phyloP scores from a whole-genome alignment of 768 basidiomycete species.

The Candolleomyces aberdarensis region DNA sequence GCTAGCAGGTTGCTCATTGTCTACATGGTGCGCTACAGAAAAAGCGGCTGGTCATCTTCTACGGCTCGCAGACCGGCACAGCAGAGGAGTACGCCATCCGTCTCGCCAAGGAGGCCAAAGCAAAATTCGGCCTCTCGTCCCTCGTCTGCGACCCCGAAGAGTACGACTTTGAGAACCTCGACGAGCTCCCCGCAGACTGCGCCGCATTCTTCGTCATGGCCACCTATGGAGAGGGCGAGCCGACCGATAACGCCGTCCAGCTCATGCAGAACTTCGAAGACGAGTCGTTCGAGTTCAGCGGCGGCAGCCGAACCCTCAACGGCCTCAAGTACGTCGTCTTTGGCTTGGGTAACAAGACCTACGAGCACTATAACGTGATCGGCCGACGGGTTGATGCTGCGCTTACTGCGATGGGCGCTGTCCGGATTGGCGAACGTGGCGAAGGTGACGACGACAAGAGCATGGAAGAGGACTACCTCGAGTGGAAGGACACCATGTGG shows the following conservation, averaged over 20 bases:
- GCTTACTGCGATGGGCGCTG: constrained; percentile 76
- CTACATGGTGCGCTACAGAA: constrained; percentile 49
- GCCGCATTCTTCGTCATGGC: constrained; percentile 95
- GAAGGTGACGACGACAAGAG: constrained; percentile 99
- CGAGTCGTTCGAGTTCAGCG: constrained; percentile 82
- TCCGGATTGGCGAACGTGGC: constrained; percentile 83
- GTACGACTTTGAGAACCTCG: constrained; percentile 97
- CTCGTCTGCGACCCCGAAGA: constrained; percentile 98
- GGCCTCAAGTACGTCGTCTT: constrained; percentile 96
- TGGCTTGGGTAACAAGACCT: constrained; percentile 88
- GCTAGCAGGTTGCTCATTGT: neutral
- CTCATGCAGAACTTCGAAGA: constrained; percentile 92
- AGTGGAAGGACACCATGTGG: constrained; percentile 99
- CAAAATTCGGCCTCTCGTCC: constrained; percentile 91
- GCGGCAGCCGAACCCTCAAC: constrained; percentile 68
- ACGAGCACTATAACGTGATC: constrained; percentile 96
- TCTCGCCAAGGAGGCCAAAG: constrained; percentile 96
- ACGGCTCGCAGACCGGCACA: constrained; percentile 97
- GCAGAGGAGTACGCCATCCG: constrained; percentile 98
- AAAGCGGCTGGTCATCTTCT: constrained; percentile 96
- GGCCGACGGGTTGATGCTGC: constrained; percentile 72
- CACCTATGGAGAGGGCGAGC: constrained; percentile 98
- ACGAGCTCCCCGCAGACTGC: constrained; percentile 82
- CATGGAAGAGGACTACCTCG: constrained; percentile 99
- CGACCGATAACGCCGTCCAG: constrained; percentile 95